Conservation (phyloP, 2,329 filamentous ascomycete genomes). For the Scedosporium apiospermum region DNA sequence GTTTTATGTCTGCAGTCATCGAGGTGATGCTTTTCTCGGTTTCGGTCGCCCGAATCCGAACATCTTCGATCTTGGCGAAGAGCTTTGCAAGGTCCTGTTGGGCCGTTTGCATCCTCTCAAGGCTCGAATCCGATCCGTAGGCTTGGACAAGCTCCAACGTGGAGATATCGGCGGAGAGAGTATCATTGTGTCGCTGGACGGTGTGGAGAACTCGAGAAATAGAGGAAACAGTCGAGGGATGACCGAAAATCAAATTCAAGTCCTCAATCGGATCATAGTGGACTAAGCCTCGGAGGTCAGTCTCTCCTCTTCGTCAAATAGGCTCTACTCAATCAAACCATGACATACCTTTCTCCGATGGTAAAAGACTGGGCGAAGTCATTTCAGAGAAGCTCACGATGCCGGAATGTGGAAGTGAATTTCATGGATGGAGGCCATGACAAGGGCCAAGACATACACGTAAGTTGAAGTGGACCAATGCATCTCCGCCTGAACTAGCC, state of each 20-base stretch:
- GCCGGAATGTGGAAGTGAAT: too few species aligned
- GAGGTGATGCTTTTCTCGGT: slow-evolving; percentile 94
- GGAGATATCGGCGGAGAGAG: slow-evolving; percentile 69
- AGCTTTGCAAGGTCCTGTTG: slow-evolving; percentile 82
- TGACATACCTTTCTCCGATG: not conserved
- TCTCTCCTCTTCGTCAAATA: too few species aligned
- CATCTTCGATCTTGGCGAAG: slow-evolving; percentile 90
- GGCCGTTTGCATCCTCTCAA: slow-evolving; percentile 83
- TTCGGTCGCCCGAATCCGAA: slow-evolving; percentile 78
- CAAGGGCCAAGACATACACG: not conserved
- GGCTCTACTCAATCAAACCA: not conserved
- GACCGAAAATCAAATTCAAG: slow-evolving; percentile 86
- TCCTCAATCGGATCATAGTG: slow-evolving; percentile 92
- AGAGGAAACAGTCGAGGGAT: slow-evolving; percentile 74
- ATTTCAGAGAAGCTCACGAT: too few species aligned
- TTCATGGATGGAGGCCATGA: not conserved
- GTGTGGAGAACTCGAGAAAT: slow-evolving; percentile 65
- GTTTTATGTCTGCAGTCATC: slow-evolving; percentile 98
- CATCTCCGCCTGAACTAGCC: not conserved
- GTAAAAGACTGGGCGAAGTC: not conserved
- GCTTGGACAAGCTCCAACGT: slow-evolving; percentile 68
- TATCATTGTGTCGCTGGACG: slow-evolving; percentile 69
- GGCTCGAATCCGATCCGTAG: slow-evolving; percentile 75
- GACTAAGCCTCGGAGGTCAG: slow-evolving; percentile 23
- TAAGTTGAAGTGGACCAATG: too few species aligned